Percentiles rank a stretch among this genome's conserved stretches.
phyloP scores from a whole-genome alignment of 176 grass and related monocot genomes.

The Guadua angustifolia region DNA sequence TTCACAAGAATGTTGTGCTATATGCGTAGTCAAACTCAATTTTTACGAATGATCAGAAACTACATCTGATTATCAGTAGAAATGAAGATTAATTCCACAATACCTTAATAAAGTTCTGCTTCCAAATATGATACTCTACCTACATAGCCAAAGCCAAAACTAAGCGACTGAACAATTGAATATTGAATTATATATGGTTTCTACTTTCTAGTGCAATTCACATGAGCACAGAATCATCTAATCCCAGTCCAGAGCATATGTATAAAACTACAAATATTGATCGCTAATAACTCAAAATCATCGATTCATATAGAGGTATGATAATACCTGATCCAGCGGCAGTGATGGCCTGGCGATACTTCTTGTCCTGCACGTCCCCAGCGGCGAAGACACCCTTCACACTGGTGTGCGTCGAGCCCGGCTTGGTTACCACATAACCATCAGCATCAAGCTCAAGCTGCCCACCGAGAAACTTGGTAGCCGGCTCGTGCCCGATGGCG shows the following conservation, averaged over 20 bases:
- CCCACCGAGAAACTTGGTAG: conserved; percentile 89
- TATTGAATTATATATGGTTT: background rate
- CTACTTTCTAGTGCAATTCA: background rate
- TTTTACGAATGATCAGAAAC: background rate
- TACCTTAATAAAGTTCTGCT: background rate
- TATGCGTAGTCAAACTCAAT: background rate
- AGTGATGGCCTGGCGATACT: conserved; percentile 90
- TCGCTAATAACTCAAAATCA: conserved; percentile 1
- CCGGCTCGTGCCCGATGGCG: conserved; percentile 87
- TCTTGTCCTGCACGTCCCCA: conserved; percentile 93
- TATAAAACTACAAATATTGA: background rate
- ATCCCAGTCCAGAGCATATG: background rate
- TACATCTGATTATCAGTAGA: background rate
- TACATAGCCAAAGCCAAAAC: background rate
- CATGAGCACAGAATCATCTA: background rate
- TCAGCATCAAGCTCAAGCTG: conserved; percentile 86
- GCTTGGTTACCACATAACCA: conserved; percentile 77
- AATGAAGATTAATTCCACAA: background rate
- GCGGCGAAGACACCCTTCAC: conserved; percentile 91
- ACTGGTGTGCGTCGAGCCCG: conserved; percentile 78
- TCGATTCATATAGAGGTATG: background rate
- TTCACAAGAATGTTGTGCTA: background rate
- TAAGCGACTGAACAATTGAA: background rate
- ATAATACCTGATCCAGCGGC: conserved; percentile 83
- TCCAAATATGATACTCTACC: conserved; percentile 6